A percentile compares a stretch with the other conserved stretches of the same genome.
Evolutionary conservation across 179 eudicot genomes (phyloP).

Genomic region (Silene vulgaris): DNA sequence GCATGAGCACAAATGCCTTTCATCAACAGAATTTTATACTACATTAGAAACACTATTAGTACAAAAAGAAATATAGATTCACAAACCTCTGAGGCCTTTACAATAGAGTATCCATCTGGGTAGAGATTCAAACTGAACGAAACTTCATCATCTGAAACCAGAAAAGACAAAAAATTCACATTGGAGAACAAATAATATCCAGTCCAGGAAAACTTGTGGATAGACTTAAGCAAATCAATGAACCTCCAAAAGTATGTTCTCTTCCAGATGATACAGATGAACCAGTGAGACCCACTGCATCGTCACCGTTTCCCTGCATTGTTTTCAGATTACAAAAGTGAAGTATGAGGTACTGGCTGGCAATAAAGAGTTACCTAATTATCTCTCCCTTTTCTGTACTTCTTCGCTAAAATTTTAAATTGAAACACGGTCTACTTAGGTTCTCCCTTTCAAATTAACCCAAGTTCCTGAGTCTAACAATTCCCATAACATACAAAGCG

Average conservation of each 20-base stretch:
- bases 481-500: neutral
- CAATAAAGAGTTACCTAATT: neutral
- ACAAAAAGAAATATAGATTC: slow-evolving; percentile 1
- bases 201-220: neutral
- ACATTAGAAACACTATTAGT: neutral
- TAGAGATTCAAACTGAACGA: slow-evolving; percentile 71
- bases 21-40: neutral
- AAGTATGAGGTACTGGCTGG: neutral
- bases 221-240: neutral
- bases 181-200: neutral
- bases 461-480: neutral
- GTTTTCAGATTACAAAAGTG: slow-evolving; percentile 11
- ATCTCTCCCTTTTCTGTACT: neutral
- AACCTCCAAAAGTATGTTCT: slow-evolving; percentile 21
- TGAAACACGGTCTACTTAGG: neutral
- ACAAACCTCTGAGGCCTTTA: slow-evolving; percentile 72
- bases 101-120: slow-evolving; percentile 76
- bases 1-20: too few relatives aligned
- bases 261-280: slow-evolving; percentile 26
- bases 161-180: slow-evolving; percentile 11
- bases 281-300: slow-evolving; percentile 38
- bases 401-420: neutral
- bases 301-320: slow-evolving; percentile 46
- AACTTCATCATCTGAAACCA: slow-evolving; percentile 60
- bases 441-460: neutral